Conservation (phyloP, 164 flowering plant species). For the Dillenia turbinata region DNA sequence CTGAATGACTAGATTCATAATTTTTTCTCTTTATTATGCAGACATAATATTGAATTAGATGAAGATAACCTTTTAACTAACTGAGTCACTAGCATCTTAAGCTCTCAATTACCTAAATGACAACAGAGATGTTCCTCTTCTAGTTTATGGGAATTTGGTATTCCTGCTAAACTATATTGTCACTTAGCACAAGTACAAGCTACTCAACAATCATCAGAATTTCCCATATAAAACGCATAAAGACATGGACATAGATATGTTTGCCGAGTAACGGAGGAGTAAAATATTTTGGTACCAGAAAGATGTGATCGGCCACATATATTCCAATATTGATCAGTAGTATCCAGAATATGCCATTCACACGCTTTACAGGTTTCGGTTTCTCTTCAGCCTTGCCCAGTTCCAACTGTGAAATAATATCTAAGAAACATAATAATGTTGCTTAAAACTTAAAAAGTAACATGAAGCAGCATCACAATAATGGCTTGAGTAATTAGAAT, state of each 20-base stretch:
- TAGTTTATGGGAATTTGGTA: no score
- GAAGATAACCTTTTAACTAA: no score
- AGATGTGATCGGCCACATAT: slow-evolving; percentile 73
- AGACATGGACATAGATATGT: not conserved
- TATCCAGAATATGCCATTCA: slow-evolving; percentile 86
- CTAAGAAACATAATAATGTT: slow-evolving; percentile 33
- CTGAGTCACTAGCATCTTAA: no score
- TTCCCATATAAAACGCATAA: no score
- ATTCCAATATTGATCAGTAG: slow-evolving; percentile 80
- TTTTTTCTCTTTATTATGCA: no score
- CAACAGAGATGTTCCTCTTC: no score
- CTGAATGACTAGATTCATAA: no score
- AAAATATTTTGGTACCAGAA: slow-evolving; percentile 52
- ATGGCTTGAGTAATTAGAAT: not conserved
- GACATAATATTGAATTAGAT: no score
- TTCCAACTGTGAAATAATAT: slow-evolving; percentile 76
- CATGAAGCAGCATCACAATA: not conserved
- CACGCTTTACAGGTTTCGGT: slow-evolving; percentile 53
- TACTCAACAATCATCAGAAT: no score
- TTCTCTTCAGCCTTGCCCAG: slow-evolving; percentile 53
- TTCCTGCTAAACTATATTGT: no score
- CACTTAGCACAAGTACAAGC: no score
- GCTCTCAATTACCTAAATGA: no score
- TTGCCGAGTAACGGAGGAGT: not conserved
- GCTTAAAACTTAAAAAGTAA: not conserved